A percentile compares a stretch with the other conserved stretches of the same genome.
phyloP scores from a whole-genome alignment of 257 asterid genomes.

The Linderniella brevidens region DNA sequence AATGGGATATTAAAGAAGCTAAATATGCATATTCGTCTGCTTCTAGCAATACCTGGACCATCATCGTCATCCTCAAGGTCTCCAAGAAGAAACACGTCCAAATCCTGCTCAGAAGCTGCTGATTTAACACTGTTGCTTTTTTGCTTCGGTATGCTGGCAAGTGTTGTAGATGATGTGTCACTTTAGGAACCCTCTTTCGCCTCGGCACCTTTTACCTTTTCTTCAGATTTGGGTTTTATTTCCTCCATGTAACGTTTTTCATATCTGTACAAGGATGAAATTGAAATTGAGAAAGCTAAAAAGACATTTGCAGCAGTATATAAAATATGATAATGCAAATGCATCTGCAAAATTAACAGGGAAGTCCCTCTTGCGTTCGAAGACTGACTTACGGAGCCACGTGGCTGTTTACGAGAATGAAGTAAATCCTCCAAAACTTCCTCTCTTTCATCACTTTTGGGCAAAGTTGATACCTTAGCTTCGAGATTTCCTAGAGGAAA shows the following conservation, averaged over 20 bases:
- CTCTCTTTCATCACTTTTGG: conserved; percentile 87
- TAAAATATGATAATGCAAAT: background rate
- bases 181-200: conserved; percentile 28
- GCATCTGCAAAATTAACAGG: conserved; percentile 4
- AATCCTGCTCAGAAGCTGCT: conserved; percentile 68
- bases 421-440: conserved; percentile 91
- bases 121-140: conserved; percentile 29
- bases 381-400: conserved; percentile 56
- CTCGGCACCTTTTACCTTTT: conserved; percentile 29
- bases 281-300: background rate
- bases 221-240: conserved; percentile 33
- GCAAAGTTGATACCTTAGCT: conserved; percentile 66
- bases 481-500: conserved; percentile 62
- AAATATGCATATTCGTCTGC: background rate
- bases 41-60: conserved; percentile 58
- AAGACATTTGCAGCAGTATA: background rate
- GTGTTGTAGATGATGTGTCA: conserved; percentile 28
- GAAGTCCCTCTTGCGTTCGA: conserved; percentile 3
- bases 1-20: too few relatives aligned
- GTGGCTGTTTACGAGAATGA: conserved; percentile 67
- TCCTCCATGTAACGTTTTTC: conserved; percentile 60
- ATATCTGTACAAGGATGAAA: conserved; percentile 26
- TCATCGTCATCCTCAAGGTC: conserved; percentile 70
- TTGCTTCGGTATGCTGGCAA: conserved; percentile 19
- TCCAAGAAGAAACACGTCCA: conserved; percentile 91